These are phyloP conservation scores for Mucor racemosus DNA, from an alignment of 371 early-diverging fungal genomes.

Conservation along the genomic window DNA sequence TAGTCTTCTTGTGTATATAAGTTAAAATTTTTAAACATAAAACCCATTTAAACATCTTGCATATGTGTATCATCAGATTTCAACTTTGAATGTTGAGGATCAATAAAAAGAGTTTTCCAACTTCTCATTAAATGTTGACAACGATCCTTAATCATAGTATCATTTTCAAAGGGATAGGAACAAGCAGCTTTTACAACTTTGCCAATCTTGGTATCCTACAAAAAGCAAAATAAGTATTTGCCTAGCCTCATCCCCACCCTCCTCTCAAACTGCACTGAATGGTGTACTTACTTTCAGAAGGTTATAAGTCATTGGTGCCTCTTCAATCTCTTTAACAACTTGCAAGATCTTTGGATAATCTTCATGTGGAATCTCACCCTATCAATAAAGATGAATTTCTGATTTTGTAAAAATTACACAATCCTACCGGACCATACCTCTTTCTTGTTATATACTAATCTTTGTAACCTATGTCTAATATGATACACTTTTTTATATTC, in stretches of 20 bases:
- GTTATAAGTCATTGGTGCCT: constrained; percentile 47
- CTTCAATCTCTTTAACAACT: constrained; percentile 49
- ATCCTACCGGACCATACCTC: constrained; percentile 30
- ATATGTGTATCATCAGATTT: constrained; percentile 15
- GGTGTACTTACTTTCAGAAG: constrained; percentile 43
- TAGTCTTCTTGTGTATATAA: no score
- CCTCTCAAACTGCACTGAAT: not conserved
- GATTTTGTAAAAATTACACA: not conserved
- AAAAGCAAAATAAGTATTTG: not conserved
- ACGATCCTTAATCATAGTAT: constrained; percentile 40
- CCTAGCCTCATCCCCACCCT: not conserved
- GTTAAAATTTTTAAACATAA: not conserved
- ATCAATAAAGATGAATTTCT: not conserved
- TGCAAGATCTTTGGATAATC: constrained; percentile 49
- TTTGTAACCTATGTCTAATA: constrained; percentile 49
- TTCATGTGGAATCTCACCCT: constrained; percentile 54
- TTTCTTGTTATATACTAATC: constrained; percentile 54
- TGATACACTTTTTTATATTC: constrained; percentile 47
- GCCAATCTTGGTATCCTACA: constrained; percentile 56
- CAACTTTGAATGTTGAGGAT: constrained; percentile 11
- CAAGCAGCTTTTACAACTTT: constrained; percentile 54
- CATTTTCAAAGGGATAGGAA: constrained; percentile 43
- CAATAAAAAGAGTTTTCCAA: constrained; percentile 42
- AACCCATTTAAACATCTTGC: constrained; percentile 9
- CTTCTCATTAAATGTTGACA: constrained; percentile 44